Percentiles rank a stretch among this genome's conserved stretches.
These are phyloP conservation scores for Debaryomyces castellii DNA, from an alignment of 805 yeast genomes.

Conservation along the genomic window DNA sequence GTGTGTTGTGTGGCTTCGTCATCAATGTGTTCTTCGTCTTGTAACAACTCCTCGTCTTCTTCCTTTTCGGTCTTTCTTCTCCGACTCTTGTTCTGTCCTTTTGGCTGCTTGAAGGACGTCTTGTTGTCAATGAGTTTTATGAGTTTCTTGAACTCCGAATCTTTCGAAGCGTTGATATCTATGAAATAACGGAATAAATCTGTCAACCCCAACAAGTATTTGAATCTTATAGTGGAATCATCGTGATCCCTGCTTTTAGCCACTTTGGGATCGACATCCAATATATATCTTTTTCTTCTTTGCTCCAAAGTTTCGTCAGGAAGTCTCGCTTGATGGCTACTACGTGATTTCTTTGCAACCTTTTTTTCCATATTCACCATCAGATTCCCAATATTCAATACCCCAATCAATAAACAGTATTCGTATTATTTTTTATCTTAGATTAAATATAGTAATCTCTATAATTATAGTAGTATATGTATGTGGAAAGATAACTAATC, in stretches of 20 bases:
- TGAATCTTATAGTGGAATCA: constrained; percentile 77
- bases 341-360: constrained; percentile 7
- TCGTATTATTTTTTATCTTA: neutral
- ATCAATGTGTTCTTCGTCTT: constrained; percentile 71
- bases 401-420: neutral
- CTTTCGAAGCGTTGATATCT: constrained; percentile 76
- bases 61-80: constrained; percentile 91
- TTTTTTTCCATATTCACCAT: neutral
- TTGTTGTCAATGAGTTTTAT: constrained; percentile 57
- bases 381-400: neutral
- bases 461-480: neutral
- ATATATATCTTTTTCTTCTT: constrained; percentile 48
- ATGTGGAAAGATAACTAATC: neutral
- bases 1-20: constrained; percentile 50
- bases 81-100: constrained; percentile 15
- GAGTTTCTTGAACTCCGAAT: constrained; percentile 63
- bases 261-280: constrained; percentile 54
- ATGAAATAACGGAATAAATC: constrained; percentile 88
- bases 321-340: neutral
- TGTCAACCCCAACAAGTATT: constrained; percentile 76
- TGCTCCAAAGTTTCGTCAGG: constrained; percentile 19
- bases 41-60: constrained; percentile 88
- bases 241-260: constrained; percentile 53
- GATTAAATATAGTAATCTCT: neutral
- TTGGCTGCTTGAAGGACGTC: constrained; percentile 34